Evolutionary conservation across 2,329 filamentous ascomycete genomes (phyloP).

Genomic region (Botrytis fabae): DNA sequence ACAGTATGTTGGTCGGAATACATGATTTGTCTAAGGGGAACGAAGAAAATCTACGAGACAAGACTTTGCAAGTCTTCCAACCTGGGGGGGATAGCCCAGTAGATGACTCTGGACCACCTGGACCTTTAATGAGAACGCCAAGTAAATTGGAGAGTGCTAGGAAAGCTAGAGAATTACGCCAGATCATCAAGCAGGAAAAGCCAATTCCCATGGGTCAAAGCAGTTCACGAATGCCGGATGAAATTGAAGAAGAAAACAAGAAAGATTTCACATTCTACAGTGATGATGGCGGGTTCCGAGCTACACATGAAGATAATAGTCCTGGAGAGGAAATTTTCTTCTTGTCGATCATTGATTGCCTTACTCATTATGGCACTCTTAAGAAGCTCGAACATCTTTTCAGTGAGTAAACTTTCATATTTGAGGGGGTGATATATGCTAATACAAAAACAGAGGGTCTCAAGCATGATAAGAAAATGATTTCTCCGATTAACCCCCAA

Average conservation of each 20-base stretch:
- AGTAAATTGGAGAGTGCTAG: constrained; percentile 90
- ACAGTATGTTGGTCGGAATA: constrained; percentile 91
- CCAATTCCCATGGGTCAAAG: constrained; percentile 90
- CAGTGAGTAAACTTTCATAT: constrained; percentile 48
- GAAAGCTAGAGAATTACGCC: constrained; percentile 85
- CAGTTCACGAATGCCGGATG: constrained; percentile 83
- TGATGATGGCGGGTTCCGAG: constrained; percentile 89
- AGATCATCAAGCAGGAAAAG: constrained; percentile 89
- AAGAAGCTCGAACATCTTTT: constrained; percentile 97
- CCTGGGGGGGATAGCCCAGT: constrained; percentile 69
- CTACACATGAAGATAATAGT: constrained; percentile 85
- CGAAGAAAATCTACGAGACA: constrained; percentile 86
- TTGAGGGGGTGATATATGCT: constrained; percentile 22
- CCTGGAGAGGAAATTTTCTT: constrained; percentile 95
- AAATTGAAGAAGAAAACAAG: constrained; percentile 74
- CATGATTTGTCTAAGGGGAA: constrained; percentile 90
- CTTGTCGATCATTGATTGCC: constrained; percentile 94
- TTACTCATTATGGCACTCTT: constrained; percentile 92
- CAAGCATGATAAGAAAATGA: constrained; percentile 77
- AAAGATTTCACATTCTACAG: constrained; percentile 81
- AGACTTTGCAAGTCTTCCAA: constrained; percentile 91
- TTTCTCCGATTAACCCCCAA: constrained; percentile 87
- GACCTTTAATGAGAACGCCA: constrained; percentile 78
- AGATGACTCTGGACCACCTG: constrained; percentile 53
- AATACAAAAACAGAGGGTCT: constrained; percentile 62